These are phyloP conservation scores for Wallacemonas sp. DNA, from an alignment of 208 protist genomes.

Conservation along the genomic window DNA sequence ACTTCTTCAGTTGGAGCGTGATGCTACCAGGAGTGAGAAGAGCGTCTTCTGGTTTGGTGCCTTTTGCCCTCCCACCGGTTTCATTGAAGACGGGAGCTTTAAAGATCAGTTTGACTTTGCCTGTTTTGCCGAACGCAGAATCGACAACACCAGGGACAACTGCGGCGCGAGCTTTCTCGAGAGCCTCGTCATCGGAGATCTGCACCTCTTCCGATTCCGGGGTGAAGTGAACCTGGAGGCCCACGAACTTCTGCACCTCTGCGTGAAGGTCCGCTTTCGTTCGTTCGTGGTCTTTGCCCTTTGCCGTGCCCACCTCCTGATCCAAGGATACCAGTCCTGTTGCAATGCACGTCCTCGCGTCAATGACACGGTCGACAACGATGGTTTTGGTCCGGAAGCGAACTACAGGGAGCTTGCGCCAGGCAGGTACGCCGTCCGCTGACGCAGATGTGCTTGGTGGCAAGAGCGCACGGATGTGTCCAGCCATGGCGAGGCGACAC, in stretches of 20 bases:
- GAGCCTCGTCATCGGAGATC: background rate
- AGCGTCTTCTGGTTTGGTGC: constrained; percentile 14
- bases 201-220: too few relatives aligned
- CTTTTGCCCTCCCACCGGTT: constrained; percentile 14
- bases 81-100: constrained; percentile 40
- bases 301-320: constrained; percentile 8
- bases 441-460: background rate
- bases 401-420: constrained; percentile 58
- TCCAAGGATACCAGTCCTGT: constrained; percentile 46
- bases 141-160: constrained; percentile 53
- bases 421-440: too few relatives aligned
- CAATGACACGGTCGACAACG: constrained; percentile 65
- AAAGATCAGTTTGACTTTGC: constrained; percentile 78
- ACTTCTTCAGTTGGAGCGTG: constrained; percentile 63
- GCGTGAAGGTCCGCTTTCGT: constrained; percentile 50
- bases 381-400: constrained; percentile 45
- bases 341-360: constrained; percentile 69
- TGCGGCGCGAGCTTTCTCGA: background rate
- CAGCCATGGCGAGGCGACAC: constrained; percentile 75
- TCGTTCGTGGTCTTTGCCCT: background rate
- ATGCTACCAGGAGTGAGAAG: constrained; percentile 37
- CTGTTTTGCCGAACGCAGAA: constrained; percentile 79
- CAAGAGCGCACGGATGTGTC: constrained; percentile 39
- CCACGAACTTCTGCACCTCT: constrained; percentile 76
- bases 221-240: constrained; percentile 52